phyloP scores from a whole-genome alignment of 1,284 basidiomycete species.

The Ganoderma resinaceum region DNA sequence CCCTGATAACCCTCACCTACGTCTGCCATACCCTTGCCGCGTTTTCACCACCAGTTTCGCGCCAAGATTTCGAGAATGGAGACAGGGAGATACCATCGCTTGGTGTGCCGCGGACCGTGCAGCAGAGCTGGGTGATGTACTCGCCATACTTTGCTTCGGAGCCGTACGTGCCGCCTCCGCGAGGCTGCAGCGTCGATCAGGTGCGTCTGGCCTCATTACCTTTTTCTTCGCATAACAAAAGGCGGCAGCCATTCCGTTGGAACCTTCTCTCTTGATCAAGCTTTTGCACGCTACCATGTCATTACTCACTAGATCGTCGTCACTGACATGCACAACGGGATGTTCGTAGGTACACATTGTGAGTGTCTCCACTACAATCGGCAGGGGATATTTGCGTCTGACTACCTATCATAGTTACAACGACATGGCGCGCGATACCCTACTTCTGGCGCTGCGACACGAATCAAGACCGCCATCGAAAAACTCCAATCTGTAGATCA shows the following conservation, averaged over 20 bases:
- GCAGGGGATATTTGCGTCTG: background rate
- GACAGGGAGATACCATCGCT: background rate
- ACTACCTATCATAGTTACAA: conserved; percentile 66
- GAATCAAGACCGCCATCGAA: conserved; percentile 56
- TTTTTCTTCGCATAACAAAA: background rate
- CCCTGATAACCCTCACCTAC: conserved; percentile 23
- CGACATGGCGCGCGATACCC: conserved; percentile 87
- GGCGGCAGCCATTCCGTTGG: background rate
- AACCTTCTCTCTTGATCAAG: background rate
- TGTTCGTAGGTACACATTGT: conserved; percentile 9
- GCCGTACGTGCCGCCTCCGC: conserved; percentile 54
- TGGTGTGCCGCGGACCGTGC: conserved; percentile 20
- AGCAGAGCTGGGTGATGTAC: conserved; percentile 61
- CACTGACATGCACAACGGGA: background rate
- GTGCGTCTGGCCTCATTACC: conserved; percentile 40
- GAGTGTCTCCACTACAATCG: background rate
- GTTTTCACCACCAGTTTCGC: background rate
- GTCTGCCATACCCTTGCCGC: conserved; percentile 22
- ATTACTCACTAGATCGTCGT: background rate
- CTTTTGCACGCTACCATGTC: background rate
- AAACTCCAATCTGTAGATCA: conserved; percentile 57
- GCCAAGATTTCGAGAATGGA: background rate
- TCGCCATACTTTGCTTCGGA: conserved; percentile 62
- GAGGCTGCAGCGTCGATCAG: conserved; percentile 62
- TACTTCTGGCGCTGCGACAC: conserved; percentile 54